Base-by-base conservation (phyloP, 176 grass and related monocot genomes). In the Olyra latifolia region DNA sequence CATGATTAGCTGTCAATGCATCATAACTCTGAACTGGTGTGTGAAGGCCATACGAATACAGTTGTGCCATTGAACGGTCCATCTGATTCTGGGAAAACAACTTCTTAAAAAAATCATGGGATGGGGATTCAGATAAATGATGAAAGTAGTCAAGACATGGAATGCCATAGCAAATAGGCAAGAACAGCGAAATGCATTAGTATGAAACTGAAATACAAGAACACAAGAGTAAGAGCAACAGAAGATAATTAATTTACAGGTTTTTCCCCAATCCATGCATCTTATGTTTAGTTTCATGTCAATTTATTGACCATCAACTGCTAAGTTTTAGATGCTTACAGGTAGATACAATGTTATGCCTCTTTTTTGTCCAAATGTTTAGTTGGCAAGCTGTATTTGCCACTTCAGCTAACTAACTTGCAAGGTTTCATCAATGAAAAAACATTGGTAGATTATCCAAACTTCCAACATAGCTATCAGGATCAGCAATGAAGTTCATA, bases 1-100 rank as follows among this genome's bases (percentile, higher is more conserved):
- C n/a, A 72, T 1, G 55, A 82, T 82, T 74, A 56, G 50, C 42
- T 78, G 49, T 15, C 74, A 39, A 83, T 66, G 85, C 28, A 65
- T 84, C 7, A 82, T 55, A 87, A 82, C 56, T 79, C 56, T 76
- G 77, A 56, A 42, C 75, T 64, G 79, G 72, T 20, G 83, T 72
- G 64, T 25, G 69, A 14, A 8, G 55, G 64, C 82, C 45, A 54
- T 78, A 83, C 8, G 79, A 81, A 89, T 85, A 94, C 32, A 94
- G 48, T 52, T 97, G 88, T 62, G 82, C 89, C 86, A 88, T 91
- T 23, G 89, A 86, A 60, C 57, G 65, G 39, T 91, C 87, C 60
- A 91, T 94, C 84, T 93, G 67, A 22, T 75, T 94, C 89, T 85
- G 53, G 38, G 48, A 85, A 61, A 41, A 89, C 11, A 64, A 48